Percentiles rank a stretch among this genome's conserved stretches.
Conservation (phyloP, 163 green algal genomes). For the Chlorella variabilis region DNA sequence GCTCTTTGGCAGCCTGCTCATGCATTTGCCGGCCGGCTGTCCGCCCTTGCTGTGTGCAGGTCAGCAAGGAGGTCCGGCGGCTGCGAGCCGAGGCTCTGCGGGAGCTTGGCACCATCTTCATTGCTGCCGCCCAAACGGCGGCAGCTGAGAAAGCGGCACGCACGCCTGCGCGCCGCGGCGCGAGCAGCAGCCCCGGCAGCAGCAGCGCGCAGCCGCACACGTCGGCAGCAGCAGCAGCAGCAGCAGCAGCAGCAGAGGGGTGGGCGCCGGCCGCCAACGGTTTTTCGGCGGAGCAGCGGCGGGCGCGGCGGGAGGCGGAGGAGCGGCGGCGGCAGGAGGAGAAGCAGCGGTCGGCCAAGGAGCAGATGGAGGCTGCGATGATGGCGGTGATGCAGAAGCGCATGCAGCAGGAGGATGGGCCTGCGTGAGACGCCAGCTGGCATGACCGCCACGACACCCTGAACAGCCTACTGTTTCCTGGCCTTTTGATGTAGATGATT, state of each 20-base stretch:
- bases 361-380: slow-evolving; percentile 82
- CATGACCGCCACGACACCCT: too few relatives aligned
- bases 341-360: slow-evolving; percentile 43
- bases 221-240: background rate
- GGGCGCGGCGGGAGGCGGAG: background rate
- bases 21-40: too few relatives aligned
- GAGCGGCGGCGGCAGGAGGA: slow-evolving; percentile 13
- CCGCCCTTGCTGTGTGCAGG: background rate
- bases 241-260: background rate
- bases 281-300: slow-evolving; percentile 1
- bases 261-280: background rate
- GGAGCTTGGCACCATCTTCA: slow-evolving; percentile 70
- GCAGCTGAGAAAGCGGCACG: slow-evolving; percentile 8
- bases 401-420: slow-evolving; percentile 21
- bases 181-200: background rate
- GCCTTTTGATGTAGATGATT: too few relatives aligned
- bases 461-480: too few relatives aligned
- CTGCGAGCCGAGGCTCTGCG: slow-evolving; percentile 59
- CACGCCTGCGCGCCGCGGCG: background rate
- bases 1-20: background rate
- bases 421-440: background rate
- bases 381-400: slow-evolving; percentile 71
- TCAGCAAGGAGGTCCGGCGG: slow-evolving; percentile 41
- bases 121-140: slow-evolving; percentile 15
- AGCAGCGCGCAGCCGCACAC: background rate